Base-by-base conservation (phyloP, 495 filamentous ascomycete species). In the Tuber melanosporum region DNA sequence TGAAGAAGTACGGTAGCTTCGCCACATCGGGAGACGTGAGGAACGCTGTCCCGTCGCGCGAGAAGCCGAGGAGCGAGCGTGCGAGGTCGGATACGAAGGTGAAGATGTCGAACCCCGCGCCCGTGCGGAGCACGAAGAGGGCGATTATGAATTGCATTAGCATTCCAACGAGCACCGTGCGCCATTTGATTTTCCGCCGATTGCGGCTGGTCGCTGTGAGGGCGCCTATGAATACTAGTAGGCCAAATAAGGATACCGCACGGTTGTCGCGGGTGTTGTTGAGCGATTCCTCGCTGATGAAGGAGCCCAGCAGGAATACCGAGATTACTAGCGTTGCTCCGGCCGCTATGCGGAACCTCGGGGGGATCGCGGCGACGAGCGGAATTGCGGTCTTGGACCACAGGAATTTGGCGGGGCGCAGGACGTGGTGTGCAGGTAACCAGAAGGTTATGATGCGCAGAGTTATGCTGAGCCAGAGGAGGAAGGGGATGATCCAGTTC, bases 161-260 rank as follows among this genome's bases (percentile, higher is more conserved):
- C 91, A 95, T 96, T 70, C 94, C 94, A 62, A 91, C 88, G 76
- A 97, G 93, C 74, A 97, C 94, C 0, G 94, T 94, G 80, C 95
- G 92, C 91, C 91, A 93, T n/a, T 89, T 87, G 73, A 94, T 89
- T n/a, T 86, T 87, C 78, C 87, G 90, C 74, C 91, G 89, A 83
- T 94, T 88, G 73, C 87, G 88, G 43, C 92, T 95, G 3, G 93
- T 94, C 45, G 82, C 80, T 83, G 89, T 94, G 74, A 97, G 87
- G 1, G 85, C 62, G 72, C 83, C 85, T 77, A 97, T 86, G 84
- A 94, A 90, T 41, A 97, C 91, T 12, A 90, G 77, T 4, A 97
- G 86, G 36, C 94, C 94, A 74, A 96, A 94, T 41, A 95, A 84
- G 81, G 91, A 92, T 78, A 97, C 88, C 19, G 91, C 92, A 47